Evolutionary conservation across 164 flowering plant genomes (phyloP).

Genomic region (Paratinospora sagittata): DNA sequence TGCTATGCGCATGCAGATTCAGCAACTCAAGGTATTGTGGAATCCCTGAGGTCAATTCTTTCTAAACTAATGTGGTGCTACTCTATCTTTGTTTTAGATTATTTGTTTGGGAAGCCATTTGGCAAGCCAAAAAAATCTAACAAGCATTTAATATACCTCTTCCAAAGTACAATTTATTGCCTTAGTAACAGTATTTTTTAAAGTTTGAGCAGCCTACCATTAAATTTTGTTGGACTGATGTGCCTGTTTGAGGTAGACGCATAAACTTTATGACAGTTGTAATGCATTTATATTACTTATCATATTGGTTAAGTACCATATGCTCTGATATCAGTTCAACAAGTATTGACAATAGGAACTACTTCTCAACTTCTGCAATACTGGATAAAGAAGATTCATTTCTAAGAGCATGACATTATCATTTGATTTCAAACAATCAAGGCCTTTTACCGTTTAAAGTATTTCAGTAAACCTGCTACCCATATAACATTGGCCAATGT

Average conservation of each 20-base stretch:
- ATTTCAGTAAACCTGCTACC: background rate
- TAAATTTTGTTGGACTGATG: background rate
- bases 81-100: background rate
- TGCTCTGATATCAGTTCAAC: too few relatives aligned
- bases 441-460: background rate
- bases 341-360: too few relatives aligned
- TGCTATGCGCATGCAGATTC: slow-evolving; percentile 78
- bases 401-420: background rate
- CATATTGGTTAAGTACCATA: too few relatives aligned
- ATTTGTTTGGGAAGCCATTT: background rate
- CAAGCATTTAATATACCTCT: background rate
- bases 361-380: too few relatives aligned
- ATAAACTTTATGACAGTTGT: too few relatives aligned
- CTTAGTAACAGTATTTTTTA: background rate
- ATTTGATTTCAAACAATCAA: background rate
- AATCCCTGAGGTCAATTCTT: slow-evolving; percentile 4
- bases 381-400: too few relatives aligned
- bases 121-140: background rate
- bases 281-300: too few relatives aligned
- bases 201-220: background rate
- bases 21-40: slow-evolving; percentile 72
- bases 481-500: too few relatives aligned
- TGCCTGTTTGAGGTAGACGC: background rate
- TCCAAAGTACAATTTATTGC: background rate
- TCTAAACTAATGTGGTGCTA: background rate